Conservation (phyloP, 1,284 basidiomycete genomes). For the Ceratobasidium sp. region DNA sequence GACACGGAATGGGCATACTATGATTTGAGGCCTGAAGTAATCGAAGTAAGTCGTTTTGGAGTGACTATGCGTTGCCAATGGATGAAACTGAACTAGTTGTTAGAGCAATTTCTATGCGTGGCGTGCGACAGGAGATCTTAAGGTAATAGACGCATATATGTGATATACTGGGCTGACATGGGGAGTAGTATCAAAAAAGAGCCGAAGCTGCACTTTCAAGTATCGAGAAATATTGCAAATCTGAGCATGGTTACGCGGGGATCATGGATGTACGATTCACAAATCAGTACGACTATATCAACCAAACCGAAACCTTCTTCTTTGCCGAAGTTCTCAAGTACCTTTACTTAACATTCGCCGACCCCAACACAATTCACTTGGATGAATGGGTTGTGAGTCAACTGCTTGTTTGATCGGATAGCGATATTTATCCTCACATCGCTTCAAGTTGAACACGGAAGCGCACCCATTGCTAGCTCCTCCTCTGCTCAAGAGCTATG, state of each 20-base stretch:
- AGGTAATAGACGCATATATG: neutral
- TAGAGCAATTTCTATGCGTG: slow-evolving; percentile 37
- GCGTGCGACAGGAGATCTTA: slow-evolving; percentile 23
- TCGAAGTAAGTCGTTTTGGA: slow-evolving; percentile 16
- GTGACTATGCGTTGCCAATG: neutral
- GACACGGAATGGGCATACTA: slow-evolving; percentile 25
- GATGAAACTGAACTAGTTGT: neutral
- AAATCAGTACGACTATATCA: neutral
- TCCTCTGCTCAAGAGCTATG: slow-evolving; percentile 8
- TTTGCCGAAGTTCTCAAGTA: slow-evolving; percentile 40
- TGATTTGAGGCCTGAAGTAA: slow-evolving; percentile 26
- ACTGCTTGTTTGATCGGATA: too few relatives aligned
- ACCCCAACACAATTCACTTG: slow-evolving; percentile 66
- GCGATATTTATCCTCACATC: neutral
- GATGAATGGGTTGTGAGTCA: slow-evolving; percentile 61
- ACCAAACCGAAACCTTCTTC: slow-evolving; percentile 39
- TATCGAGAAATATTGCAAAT: slow-evolving; percentile 34
- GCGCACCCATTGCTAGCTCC: slow-evolving; percentile 32
- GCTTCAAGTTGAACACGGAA: slow-evolving; percentile 21
- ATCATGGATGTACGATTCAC: slow-evolving; percentile 10
- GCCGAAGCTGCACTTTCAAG: slow-evolving; percentile 10
- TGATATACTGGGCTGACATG: neutral
- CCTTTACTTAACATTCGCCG: slow-evolving; percentile 71
- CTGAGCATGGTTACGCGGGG: slow-evolving; percentile 11
- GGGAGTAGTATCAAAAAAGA: slow-evolving; percentile 24